Evolutionary conservation across 805 yeast species (phyloP).

Genomic region (Suhomyces tanzawaensis): DNA sequence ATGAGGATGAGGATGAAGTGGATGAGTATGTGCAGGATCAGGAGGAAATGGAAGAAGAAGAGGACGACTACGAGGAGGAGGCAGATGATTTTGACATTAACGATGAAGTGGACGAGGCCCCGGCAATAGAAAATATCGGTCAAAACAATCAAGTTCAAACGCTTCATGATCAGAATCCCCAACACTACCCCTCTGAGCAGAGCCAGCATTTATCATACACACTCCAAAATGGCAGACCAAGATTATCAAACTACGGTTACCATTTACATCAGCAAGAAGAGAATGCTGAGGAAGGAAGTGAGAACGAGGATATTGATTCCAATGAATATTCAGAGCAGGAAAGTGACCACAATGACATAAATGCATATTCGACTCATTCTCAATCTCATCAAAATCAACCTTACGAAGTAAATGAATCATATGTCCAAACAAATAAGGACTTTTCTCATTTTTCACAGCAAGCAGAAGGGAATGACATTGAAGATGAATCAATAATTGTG

Average conservation of each 20-base stretch:
- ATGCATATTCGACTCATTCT: too few species aligned
- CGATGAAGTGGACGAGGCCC: too few species aligned
- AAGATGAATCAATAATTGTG: neutral
- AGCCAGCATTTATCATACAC: neutral
- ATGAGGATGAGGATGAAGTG: neutral
- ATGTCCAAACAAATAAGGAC: too few species aligned
- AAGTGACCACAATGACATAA: too few species aligned
- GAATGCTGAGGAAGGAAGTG: constrained; percentile 1
- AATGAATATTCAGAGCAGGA: neutral
- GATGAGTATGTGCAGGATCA: neutral
- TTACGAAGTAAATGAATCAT: too few species aligned
- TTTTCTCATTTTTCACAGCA: too few species aligned
- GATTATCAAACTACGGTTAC: neutral
- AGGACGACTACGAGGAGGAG: neutral
- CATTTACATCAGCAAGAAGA: neutral
- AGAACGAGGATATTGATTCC: neutral
- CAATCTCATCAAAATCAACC: too few species aligned
- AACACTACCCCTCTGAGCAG: neutral
- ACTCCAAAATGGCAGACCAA: neutral
- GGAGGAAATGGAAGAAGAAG: neutral
- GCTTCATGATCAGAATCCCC: too few species aligned
- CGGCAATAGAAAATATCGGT: too few species aligned
- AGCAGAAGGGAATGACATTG: neutral
- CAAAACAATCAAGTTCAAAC: neutral
- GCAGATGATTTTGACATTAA: too few species aligned